A percentile compares a stretch with the other conserved stretches of the same genome.
Conservation (phyloP, 2,329 filamentous ascomycete genomes). For the Diplocarpon mali region DNA sequence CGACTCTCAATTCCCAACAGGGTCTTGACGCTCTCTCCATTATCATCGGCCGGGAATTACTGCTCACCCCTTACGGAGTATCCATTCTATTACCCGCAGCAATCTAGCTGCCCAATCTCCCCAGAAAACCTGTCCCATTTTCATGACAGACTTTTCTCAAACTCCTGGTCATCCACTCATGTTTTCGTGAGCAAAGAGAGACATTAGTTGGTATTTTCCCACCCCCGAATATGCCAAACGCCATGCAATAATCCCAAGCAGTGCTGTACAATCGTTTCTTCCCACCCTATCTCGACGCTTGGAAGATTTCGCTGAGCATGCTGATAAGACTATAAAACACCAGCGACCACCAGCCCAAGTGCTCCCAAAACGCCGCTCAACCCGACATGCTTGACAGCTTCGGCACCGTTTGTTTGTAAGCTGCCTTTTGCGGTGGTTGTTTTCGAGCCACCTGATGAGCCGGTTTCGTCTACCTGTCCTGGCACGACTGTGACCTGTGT, state of each 20-base stretch:
- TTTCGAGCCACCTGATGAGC: slow-evolving; percentile 1
- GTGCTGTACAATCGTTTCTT: slow-evolving; percentile 10
- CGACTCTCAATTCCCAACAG: not conserved
- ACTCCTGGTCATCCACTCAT: slow-evolving; percentile 4
- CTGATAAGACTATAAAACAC: slow-evolving; percentile 13
- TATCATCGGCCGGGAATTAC: not conserved
- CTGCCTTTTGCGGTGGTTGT: slow-evolving; percentile 15
- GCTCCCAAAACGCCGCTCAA: slow-evolving; percentile 18
- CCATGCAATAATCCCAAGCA: slow-evolving; percentile 15
- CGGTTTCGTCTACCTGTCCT: slow-evolving; percentile 11
- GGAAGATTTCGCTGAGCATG: not conserved
- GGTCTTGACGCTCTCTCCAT: not conserved
- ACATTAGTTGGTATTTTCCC: slow-evolving; percentile 19
- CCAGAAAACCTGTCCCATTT: not conserved
- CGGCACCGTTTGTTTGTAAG: slow-evolving; percentile 19
- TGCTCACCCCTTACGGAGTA: not conserved
- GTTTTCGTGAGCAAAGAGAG: slow-evolving; percentile 18
- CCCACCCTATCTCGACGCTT: slow-evolving; percentile 1
- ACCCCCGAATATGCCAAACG: slow-evolving; percentile 9
- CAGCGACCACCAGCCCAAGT: slow-evolving; percentile 15
- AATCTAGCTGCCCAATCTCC: not conserved
- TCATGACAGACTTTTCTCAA: not conserved
- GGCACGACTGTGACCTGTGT: slow-evolving; percentile 21
- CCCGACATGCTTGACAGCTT: slow-evolving; percentile 7
- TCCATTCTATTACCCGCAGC: not conserved